Conservation (phyloP, 805 yeast species). For the Cyberlindnera galapagoensis region DNA sequence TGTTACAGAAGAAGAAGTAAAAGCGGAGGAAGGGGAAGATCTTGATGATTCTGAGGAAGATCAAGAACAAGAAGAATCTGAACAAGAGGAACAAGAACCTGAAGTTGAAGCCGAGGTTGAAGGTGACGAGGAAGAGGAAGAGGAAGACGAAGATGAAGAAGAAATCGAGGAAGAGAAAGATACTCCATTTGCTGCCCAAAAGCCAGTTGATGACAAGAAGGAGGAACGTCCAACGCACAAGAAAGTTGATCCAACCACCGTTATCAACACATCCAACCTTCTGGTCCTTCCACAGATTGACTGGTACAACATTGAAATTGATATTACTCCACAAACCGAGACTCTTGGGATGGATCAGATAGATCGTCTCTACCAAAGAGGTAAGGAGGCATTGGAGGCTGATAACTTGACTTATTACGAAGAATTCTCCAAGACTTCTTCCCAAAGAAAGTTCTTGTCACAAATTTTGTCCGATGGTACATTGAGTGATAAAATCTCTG, state of each 20-base stretch:
- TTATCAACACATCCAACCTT: constrained; percentile 52
- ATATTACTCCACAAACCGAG: constrained; percentile 18
- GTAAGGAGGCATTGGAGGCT: constrained; percentile 53
- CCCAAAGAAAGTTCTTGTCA: constrained; percentile 81
- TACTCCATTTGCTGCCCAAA: constrained; percentile 13
- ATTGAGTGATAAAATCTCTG: constrained; percentile 88
- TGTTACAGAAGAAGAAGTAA: constrained; percentile 34
- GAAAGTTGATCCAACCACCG: constrained; percentile 27
- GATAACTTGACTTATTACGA: constrained; percentile 70
- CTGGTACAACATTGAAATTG: constrained; percentile 66
- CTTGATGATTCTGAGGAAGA: constrained; percentile 30
- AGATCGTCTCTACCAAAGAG: constrained; percentile 57
- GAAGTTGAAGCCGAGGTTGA: constrained; percentile 26
- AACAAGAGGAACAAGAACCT: constrained; percentile 21
- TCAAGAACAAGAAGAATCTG: constrained; percentile 24
- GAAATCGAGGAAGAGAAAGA: constrained; percentile 20
- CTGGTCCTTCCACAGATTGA: constrained; percentile 56
- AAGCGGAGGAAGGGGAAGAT: constrained; percentile 33
- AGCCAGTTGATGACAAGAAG: constrained; percentile 9
- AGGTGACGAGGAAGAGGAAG: constrained; percentile 22
- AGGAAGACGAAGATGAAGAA: constrained; percentile 10
- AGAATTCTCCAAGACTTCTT: constrained; percentile 67
- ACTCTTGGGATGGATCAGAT: constrained; percentile 44
- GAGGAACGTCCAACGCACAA: constrained; percentile 21
- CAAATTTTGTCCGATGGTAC: constrained; percentile 92